Conservation (phyloP, 345 rosid species). For the Murraya paniculata region DNA sequence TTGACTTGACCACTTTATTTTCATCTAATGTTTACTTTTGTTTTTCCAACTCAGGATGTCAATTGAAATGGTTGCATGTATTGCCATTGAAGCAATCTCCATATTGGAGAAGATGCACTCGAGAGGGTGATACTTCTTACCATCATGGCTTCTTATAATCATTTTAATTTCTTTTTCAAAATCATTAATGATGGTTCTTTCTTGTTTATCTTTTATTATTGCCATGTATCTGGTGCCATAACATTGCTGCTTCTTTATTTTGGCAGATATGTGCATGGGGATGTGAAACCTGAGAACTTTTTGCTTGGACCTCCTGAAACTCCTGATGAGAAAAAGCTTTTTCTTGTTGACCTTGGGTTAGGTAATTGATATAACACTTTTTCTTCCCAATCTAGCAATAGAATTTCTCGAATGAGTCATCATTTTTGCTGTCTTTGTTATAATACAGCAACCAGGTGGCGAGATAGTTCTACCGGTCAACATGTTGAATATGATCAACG, state of each 20-base stretch:
- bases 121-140: conserved; percentile 55
- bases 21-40: conserved; percentile 1
- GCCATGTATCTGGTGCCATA: conserved; percentile 2
- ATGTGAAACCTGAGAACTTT: conserved; percentile 96
- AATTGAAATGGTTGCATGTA: conserved; percentile 83
- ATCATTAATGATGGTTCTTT: not conserved
- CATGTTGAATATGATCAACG: conserved; percentile 99
- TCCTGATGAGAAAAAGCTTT: conserved; percentile 82
- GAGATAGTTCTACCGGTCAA: conserved; percentile 68
- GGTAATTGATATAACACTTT: conserved; percentile 38
- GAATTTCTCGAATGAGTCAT: not conserved
- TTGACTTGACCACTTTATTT: not conserved
- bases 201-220: not conserved
- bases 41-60: conserved; percentile 57
- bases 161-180: not conserved
- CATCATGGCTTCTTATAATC: not conserved
- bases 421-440: conserved; percentile 20
- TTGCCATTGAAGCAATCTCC: conserved; percentile 89
- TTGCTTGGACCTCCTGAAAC: conserved; percentile 88
- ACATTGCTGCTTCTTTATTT: conserved; percentile 21
- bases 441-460: conserved; percentile 83
- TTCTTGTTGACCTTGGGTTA: conserved; percentile 90
- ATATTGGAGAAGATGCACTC: conserved; percentile 89
- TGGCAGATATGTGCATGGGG: conserved; percentile 93
- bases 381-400: not conserved